A percentile compares a stretch with the other conserved stretches of the same genome.
These are phyloP conservation scores for Arthroderma sp. DNA, from an alignment of 2,329 filamentous ascomycete species.

Conservation along the genomic window DNA sequence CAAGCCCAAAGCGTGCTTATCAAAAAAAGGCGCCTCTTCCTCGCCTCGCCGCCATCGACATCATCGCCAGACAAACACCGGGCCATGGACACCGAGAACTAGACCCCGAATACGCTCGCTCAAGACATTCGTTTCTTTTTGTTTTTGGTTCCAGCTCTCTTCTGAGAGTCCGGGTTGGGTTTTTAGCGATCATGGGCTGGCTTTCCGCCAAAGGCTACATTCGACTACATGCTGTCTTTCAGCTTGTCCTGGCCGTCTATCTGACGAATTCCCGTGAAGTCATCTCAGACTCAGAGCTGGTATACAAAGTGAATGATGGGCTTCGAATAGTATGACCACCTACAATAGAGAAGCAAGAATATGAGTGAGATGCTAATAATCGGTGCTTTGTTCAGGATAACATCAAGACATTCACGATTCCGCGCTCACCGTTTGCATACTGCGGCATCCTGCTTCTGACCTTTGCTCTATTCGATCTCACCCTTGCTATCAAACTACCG, in stretches of 20 bases:
- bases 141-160: too few relatives aligned
- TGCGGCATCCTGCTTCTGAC: conserved; percentile 58
- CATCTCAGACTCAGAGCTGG: conserved; percentile 65
- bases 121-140: too few relatives aligned
- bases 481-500: conserved; percentile 43
- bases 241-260: conserved; percentile 71
- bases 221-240: conserved; percentile 67
- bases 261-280: conserved; percentile 60
- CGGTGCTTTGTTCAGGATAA: conserved; percentile 23
- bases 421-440: conserved; percentile 54
- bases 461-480: conserved; percentile 51
- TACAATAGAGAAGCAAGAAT: neutral
- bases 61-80: too few relatives aligned
- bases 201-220: conserved; percentile 71
- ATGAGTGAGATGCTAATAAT: too few relatives aligned
- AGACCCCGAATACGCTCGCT: too few relatives aligned
- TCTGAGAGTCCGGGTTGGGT: too few relatives aligned
- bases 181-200: conserved; percentile 52
- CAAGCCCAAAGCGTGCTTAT: too few relatives aligned
- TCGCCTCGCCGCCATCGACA: too few relatives aligned
- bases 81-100: too few relatives aligned
- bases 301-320: conserved; percentile 69
- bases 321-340: conserved; percentile 55
- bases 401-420: conserved; percentile 53
- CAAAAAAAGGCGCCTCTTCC: too few relatives aligned